These are phyloP conservation scores for Lactuca sativa DNA, from an alignment of 129 eudicot species.

Conservation along the genomic window DNA sequence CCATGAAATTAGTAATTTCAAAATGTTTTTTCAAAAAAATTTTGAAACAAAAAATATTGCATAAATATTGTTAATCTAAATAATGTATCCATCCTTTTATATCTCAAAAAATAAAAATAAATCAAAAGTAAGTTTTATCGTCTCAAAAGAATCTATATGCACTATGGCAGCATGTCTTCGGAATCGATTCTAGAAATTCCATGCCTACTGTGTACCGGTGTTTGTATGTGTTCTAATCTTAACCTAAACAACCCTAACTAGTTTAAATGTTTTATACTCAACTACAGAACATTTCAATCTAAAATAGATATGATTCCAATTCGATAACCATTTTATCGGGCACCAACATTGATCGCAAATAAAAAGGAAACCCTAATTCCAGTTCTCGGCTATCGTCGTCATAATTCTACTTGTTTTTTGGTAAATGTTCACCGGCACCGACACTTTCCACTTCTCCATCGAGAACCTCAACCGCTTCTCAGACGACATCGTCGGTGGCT, in stretches of 20 bases:
- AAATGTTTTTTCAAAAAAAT: no score
- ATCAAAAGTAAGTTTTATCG: not conserved
- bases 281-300: no score
- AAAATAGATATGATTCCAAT: no score
- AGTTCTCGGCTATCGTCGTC: constrained; percentile 74
- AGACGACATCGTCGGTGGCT: constrained; percentile 30
- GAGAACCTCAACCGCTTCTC: constrained; percentile 52
- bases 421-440: constrained; percentile 83
- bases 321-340: not conserved
- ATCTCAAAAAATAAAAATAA: not conserved
- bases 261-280: not conserved
- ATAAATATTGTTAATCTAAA: no score
- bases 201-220: not conserved
- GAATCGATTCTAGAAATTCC: not conserved
- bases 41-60: no score
- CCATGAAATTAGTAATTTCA: no score
- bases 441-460: constrained; percentile 75
- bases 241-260: not conserved
- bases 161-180: not conserved
- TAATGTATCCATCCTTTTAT: not conserved
- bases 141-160: not conserved
- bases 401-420: constrained; percentile 72
- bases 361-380: constrained; percentile 52
- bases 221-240: not conserved
- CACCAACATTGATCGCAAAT: constrained; percentile 42